Conservation (phyloP, 2,329 filamentous ascomycete species). For the Thermomyces lanuginosus region DNA sequence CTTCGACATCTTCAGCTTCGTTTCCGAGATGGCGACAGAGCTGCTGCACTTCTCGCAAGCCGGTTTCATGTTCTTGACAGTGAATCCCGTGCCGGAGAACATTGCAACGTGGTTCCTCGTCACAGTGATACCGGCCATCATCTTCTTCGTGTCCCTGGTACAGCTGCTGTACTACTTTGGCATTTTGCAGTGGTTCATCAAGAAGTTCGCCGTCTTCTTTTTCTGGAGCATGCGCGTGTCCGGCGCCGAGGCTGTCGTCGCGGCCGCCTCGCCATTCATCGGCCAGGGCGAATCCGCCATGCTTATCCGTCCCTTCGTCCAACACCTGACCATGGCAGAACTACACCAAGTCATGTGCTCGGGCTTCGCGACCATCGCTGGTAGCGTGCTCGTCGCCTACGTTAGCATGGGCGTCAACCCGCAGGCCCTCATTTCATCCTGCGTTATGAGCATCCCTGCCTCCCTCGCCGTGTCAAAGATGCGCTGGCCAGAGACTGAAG, state of each 20-base stretch:
- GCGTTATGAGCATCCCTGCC: constrained; percentile 89
- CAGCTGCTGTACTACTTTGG: constrained; percentile 71
- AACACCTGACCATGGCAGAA: constrained; percentile 72
- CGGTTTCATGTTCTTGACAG: constrained; percentile 58
- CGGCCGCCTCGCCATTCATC: constrained; percentile 83
- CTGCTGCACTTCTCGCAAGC: constrained; percentile 60
- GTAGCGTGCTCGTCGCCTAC: constrained; percentile 72
- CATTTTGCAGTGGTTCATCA: constrained; percentile 74
- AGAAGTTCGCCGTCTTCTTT: constrained; percentile 78
- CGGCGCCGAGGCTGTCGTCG: constrained; percentile 84
- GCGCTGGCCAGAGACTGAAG: constrained; percentile 74
- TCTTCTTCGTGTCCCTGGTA: constrained; percentile 91
- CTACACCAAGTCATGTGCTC: constrained; percentile 86
- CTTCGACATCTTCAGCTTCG: constrained; percentile 82
- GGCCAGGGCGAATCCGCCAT: constrained; percentile 89
- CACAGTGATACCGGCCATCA: constrained; percentile 71
- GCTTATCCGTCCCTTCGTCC: constrained; percentile 74
- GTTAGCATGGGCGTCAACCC: constrained; percentile 69
- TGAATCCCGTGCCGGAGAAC: constrained; percentile 11
- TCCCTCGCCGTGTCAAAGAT: constrained; percentile 80
- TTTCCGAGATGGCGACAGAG: constrained; percentile 56
- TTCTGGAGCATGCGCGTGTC: constrained; percentile 80
- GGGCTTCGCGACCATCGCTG: constrained; percentile 83
- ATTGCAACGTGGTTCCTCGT: constrained; percentile 54
- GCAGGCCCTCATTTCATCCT: constrained; percentile 74